These are phyloP conservation scores for Fusarium camptoceras DNA, from an alignment of 2,329 filamentous ascomycete species.

Conservation along the genomic window DNA sequence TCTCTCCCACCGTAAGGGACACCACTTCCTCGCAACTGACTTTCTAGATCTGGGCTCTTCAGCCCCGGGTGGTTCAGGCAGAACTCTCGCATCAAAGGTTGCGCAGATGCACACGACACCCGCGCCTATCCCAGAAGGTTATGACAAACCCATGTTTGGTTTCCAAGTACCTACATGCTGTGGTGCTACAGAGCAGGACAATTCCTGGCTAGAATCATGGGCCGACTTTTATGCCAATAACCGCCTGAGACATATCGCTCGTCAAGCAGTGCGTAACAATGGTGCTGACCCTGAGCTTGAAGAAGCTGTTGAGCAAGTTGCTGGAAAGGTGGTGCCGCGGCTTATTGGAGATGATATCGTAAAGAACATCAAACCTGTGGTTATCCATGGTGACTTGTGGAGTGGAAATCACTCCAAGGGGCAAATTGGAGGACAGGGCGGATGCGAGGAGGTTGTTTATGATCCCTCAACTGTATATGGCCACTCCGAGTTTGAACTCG, in stretches of 20 bases:
- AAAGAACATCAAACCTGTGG: conserved; percentile 75
- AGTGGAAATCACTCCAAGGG: conserved; percentile 82
- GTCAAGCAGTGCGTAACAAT: conserved; percentile 68
- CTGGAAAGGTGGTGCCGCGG: conserved; percentile 74
- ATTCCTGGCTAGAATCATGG: conserved; percentile 79
- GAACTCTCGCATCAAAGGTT: conserved; percentile 78
- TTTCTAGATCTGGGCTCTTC: conserved; percentile 75
- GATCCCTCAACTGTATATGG: conserved; percentile 86
- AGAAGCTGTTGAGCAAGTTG: conserved; percentile 73
- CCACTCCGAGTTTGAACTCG: conserved; percentile 89
- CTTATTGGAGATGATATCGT: conserved; percentile 78
- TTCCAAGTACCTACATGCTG: conserved; percentile 90
- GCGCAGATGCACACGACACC: conserved; percentile 82
- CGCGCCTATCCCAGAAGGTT: conserved; percentile 72
- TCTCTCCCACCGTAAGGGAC: conserved; percentile 62
- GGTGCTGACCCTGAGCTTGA: conserved; percentile 73
- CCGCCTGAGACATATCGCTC: conserved; percentile 74
- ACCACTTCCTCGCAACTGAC: conserved; percentile 76
- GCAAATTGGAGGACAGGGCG: conserved; percentile 66
- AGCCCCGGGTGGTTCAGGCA: conserved; percentile 58
- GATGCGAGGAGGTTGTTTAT: conserved; percentile 80
- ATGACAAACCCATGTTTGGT: conserved; percentile 75
- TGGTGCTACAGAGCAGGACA: conserved; percentile 85
- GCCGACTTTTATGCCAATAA: conserved; percentile 86
- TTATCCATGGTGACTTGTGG: conserved; percentile 95